These are phyloP conservation scores for Colletotrichum plurivorum DNA, from an alignment of 2,329 filamentous ascomycete genomes.

Conservation along the genomic window DNA sequence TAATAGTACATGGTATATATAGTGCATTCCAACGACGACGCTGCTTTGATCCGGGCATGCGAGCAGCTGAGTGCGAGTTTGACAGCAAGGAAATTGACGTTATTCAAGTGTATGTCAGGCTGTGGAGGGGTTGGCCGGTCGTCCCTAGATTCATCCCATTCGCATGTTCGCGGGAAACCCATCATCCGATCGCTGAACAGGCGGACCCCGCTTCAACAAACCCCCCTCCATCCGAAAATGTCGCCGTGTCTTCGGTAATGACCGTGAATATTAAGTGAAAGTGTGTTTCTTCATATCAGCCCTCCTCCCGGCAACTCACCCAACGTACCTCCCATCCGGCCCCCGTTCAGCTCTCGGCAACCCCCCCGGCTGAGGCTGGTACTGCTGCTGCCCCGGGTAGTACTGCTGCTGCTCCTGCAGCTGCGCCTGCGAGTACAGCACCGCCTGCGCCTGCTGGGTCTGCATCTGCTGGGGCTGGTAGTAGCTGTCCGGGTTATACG, in stretches of 20 bases:
- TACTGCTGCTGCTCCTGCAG: slow-evolving; percentile 9
- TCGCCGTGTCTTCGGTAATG: slow-evolving; percentile 16
- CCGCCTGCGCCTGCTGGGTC: not conserved
- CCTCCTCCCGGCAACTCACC: not conserved
- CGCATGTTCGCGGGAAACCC: slow-evolving; percentile 6
- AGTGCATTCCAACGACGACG: not conserved
- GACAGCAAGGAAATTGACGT: slow-evolving; percentile 7
- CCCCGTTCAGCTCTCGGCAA: slow-evolving; percentile 35
- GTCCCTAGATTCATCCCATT: not conserved
- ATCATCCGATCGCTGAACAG: slow-evolving; percentile 8
- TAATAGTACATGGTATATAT: slow-evolving; percentile 15
- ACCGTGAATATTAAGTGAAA: not conserved
- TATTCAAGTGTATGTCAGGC: not conserved
- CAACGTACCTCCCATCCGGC: slow-evolving; percentile 35
- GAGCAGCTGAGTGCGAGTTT: not conserved
- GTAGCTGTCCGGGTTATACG: slow-evolving; percentile 22
- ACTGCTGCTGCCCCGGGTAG: slow-evolving; percentile 6
- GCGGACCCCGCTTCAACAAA: not conserved
- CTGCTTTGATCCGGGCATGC: not conserved
- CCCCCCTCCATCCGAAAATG: not conserved
- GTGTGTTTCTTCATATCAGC: no score
- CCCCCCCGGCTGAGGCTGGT: slow-evolving; percentile 20
- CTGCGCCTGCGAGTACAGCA: not conserved
- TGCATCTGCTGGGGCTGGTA: slow-evolving; percentile 5
- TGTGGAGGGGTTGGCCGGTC: not conserved